phyloP scores from a whole-genome alignment of 2,329 filamentous ascomycete species.

The Fusarium xyrophilum region DNA sequence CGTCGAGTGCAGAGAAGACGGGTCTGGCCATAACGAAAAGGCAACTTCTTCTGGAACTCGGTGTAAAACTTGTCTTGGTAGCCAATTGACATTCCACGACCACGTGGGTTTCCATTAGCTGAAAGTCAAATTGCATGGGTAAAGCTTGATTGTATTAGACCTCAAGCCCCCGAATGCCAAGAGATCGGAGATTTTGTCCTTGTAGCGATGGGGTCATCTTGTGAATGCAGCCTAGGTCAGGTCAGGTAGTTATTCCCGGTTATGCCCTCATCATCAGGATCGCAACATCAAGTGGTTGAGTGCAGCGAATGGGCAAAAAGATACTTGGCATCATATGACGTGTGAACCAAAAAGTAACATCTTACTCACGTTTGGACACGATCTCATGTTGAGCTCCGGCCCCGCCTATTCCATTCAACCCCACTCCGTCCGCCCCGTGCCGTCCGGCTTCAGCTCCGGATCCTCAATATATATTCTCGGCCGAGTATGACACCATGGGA shows the following conservation, averaged over 20 bases:
- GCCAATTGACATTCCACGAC: not conserved
- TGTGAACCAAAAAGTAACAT: not conserved
- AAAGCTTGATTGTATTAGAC: not conserved
- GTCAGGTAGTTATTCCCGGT: not conserved
- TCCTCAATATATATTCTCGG: not conserved
- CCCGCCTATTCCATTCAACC: not conserved
- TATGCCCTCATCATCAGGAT: not conserved
- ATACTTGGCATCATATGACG: not conserved
- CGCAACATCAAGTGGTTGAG: not conserved
- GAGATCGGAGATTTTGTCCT: not conserved
- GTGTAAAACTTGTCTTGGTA: not conserved
- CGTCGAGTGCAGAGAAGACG: not conserved
- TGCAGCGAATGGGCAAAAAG: not conserved
- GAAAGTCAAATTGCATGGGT: not conserved
- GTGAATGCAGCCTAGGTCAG: not conserved
- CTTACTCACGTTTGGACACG: not conserved
- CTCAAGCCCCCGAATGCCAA: not conserved
- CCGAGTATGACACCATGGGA: not conserved
- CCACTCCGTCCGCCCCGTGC: conserved; percentile 1
- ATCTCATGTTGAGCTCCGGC: not conserved
- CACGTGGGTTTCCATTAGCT: not conserved
- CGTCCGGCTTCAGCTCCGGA: not conserved
- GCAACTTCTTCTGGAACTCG: not conserved
- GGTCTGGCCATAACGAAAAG: not conserved
- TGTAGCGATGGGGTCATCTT: not conserved